Evolutionary conservation across 2,329 filamentous ascomycete genomes (phyloP).

Genomic region (Lachnellula arida): DNA sequence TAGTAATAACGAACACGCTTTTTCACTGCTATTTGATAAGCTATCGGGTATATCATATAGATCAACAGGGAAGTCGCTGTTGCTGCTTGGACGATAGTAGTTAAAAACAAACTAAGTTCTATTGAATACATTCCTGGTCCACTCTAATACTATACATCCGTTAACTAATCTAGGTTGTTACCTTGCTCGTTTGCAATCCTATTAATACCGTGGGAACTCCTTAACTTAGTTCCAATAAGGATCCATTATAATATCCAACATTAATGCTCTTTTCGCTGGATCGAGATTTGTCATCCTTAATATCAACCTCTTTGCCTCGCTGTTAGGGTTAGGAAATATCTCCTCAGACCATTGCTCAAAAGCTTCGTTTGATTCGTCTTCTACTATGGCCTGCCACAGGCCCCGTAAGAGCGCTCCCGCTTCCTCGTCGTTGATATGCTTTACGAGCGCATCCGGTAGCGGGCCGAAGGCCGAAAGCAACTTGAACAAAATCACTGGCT

Average conservation of each 20-base stretch:
- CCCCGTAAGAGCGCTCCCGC: conserved; percentile 20
- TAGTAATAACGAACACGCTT: too few species aligned
- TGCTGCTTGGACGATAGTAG: too few species aligned
- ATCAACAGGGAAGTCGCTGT: too few species aligned
- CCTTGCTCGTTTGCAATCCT: too few species aligned
- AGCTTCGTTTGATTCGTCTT: conserved; percentile 17
- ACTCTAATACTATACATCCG: too few species aligned
- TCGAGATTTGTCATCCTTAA: conserved; percentile 31
- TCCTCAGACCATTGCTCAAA: conserved; percentile 29
- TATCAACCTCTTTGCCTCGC: conserved; percentile 29
- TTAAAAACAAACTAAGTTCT: too few species aligned
- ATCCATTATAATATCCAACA: conserved; percentile 10
- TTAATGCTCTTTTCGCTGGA: conserved; percentile 26
- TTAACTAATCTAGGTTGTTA: too few species aligned
- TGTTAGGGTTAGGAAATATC: conserved; percentile 29
- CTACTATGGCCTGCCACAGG: conserved; percentile 17
- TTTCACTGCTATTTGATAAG: too few species aligned
- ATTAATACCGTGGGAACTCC: too few species aligned
- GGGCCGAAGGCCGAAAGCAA: conserved; percentile 30
- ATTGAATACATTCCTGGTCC: too few species aligned
- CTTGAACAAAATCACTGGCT: conserved; percentile 27
- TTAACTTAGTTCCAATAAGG: conserved; percentile 3
- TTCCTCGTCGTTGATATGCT: conserved; percentile 28
- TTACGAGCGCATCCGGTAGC: conserved; percentile 25
- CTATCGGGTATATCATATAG: too few species aligned